Conservation (phyloP, 345 rosid genomes). For the Geranium rotundifolium region DNA sequence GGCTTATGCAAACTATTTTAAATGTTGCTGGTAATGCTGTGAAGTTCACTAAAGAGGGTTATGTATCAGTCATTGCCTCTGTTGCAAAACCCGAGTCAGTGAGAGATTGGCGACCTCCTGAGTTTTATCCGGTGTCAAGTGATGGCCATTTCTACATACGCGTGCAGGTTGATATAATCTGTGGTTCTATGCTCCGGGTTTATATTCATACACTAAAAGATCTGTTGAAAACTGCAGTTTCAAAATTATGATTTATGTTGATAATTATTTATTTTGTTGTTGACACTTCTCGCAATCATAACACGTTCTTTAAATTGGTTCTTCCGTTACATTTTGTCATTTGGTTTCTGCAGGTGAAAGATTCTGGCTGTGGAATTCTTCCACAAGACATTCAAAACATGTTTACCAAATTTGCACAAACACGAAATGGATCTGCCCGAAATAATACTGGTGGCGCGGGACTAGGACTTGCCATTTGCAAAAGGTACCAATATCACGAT, state of each 20-base stretch:
- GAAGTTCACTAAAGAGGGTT: conserved; percentile 89
- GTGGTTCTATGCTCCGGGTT: not conserved
- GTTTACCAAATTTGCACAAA: conserved; percentile 58
- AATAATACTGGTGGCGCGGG: conserved; percentile 46
- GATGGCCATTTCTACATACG: conserved; percentile 67
- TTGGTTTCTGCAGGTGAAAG: conserved; percentile 46
- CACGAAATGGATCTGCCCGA: conserved; percentile 37
- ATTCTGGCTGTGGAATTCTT: conserved; percentile 75
- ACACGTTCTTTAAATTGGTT: too few species aligned
- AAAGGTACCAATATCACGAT: conserved; percentile 36
- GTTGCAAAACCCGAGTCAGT: conserved; percentile 67
- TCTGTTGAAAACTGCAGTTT: not conserved
- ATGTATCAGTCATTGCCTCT: conserved; percentile 53
- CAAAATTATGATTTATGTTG: too few species aligned
- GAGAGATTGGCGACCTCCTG: conserved; percentile 63
- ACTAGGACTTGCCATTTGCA: conserved; percentile 88
- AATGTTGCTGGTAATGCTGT: conserved; percentile 84
- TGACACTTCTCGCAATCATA: too few species aligned
- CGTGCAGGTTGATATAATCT: conserved; percentile 46
- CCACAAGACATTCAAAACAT: conserved; percentile 61
- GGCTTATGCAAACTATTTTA: conserved; percentile 68
- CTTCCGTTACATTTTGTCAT: conserved; percentile 3
- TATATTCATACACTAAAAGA: not conserved
- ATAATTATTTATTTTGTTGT: not conserved
- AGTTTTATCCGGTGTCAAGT: conserved; percentile 37